These are phyloP conservation scores for Pseudocohnilembus persalinus DNA, from an alignment of 169 alveolate genomes.

Conservation along the genomic window DNA sequence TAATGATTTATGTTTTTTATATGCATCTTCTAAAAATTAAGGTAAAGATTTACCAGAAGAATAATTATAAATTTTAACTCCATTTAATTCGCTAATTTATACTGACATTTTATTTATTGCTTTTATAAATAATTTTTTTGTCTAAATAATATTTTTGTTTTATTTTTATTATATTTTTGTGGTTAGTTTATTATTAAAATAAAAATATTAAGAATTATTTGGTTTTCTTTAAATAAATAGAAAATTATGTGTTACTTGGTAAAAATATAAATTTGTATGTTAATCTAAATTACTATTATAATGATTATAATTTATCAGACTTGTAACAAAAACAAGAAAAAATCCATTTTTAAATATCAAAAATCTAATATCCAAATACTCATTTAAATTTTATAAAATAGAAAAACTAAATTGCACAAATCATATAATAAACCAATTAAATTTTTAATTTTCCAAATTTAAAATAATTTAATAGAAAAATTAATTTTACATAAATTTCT, in stretches of 20 bases:
- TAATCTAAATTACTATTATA: no score
- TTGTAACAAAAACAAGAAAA: no score
- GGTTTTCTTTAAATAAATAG: neutral
- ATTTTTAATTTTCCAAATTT: no score
- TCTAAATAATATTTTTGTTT: neutral
- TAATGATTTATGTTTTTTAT: slow-evolving; percentile 77
- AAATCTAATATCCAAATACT: no score
- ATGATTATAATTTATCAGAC: no score
- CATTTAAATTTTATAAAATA: no score
- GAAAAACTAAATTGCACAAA: no score
- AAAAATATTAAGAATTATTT: neutral
- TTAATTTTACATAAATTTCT: no score
- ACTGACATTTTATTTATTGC: slow-evolving; percentile 38
- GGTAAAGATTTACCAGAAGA: slow-evolving; percentile 88
- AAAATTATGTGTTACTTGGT: neutral
- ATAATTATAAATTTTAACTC: slow-evolving; percentile 85
- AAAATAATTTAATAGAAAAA: no score
- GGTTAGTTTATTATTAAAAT: no score
- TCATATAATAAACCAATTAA: no score
- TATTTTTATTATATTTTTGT: neutral
- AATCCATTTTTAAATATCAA: no score
- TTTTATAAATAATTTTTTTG: neutral
- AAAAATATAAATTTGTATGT: neutral
- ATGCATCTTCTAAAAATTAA: slow-evolving; percentile 85
- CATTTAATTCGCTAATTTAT: slow-evolving; percentile 52